Conservation (phyloP, 306 rosid species). For the Prinsepia uniflora region DNA sequence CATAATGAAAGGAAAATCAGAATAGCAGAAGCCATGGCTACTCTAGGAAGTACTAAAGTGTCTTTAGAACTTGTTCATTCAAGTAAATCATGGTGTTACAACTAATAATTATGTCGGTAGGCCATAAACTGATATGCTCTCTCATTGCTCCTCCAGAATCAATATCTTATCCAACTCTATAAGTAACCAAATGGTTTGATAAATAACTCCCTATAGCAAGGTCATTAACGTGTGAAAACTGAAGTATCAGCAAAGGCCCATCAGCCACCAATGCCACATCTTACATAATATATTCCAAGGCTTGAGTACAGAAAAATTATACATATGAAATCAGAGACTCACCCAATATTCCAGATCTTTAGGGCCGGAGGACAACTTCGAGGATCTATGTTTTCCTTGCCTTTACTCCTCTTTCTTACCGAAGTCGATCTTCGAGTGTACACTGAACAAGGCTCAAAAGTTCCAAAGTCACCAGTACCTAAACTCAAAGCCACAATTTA, state of each 20-base stretch:
- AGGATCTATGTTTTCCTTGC: constrained; percentile 27
- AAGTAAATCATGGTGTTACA: background rate
- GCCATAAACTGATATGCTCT: background rate
- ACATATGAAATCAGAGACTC: constrained; percentile 2
- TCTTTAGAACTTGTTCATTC: background rate
- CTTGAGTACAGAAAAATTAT: constrained; percentile 4
- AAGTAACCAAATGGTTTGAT: background rate
- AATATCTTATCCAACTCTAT: background rate
- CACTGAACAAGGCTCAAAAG: constrained; percentile 38
- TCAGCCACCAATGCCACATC: background rate
- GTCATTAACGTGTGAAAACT: background rate
- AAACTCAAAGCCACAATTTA: constrained; percentile 10
- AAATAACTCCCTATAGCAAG: background rate
- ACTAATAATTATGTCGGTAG: background rate
- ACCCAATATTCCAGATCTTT: constrained; percentile 32
- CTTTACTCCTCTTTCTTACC: constrained; percentile 35
- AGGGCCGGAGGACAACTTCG: constrained; percentile 29
- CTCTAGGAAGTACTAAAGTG: background rate
- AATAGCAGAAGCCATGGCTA: background rate
- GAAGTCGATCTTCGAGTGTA: constrained; percentile 26
- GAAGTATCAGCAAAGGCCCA: background rate
- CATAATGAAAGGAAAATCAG: background rate
- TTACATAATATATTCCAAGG: background rate
- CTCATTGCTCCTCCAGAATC: background rate
- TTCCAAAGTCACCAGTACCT: constrained; percentile 33